A percentile compares a stretch with the other conserved stretches of the same genome.
These are phyloP conservation scores for Tulasnella sp. DNA, from an alignment of 768 basidiomycete species.

Conservation along the genomic window DNA sequence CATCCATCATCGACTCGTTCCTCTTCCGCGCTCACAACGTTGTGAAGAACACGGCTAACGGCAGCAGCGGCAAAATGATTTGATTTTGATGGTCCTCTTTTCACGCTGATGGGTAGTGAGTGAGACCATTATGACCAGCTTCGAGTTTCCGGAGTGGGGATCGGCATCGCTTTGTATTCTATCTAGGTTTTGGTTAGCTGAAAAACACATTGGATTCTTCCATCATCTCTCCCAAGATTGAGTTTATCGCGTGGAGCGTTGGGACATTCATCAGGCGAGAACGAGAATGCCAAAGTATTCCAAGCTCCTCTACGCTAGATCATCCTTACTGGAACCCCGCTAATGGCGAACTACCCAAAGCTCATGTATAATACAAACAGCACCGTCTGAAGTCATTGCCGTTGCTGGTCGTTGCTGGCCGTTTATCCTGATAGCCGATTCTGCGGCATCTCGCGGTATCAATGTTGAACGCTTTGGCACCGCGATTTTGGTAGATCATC, in stretches of 20 bases:
- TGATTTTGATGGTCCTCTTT: neutral
- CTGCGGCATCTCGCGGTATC: no score
- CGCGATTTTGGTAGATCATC: no score
- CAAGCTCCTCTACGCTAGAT: no score
- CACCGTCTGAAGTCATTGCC: no score
- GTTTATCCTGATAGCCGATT: no score
- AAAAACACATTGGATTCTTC: neutral
- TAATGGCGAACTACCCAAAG: no score
- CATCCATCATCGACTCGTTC: slow-evolving; percentile 76
- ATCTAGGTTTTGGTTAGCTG: neutral
- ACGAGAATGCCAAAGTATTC: no score
- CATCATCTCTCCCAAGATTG: neutral
- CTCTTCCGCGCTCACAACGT: slow-evolving; percentile 74
- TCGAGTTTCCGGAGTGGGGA: neutral
- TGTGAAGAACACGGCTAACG: slow-evolving; percentile 50
- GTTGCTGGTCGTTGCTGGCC: neutral
- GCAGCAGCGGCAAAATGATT: slow-evolving; percentile 14
- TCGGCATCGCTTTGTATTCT: neutral
- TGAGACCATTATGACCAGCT: neutral
- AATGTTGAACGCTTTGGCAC: no score
- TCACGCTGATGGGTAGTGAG: no score
- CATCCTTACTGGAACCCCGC: no score
- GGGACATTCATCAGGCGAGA: no score
- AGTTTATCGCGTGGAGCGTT: neutral
- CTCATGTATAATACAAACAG: no score